phyloP scores from a whole-genome alignment of 129 eudicot species.

The Helianthus annuus region DNA sequence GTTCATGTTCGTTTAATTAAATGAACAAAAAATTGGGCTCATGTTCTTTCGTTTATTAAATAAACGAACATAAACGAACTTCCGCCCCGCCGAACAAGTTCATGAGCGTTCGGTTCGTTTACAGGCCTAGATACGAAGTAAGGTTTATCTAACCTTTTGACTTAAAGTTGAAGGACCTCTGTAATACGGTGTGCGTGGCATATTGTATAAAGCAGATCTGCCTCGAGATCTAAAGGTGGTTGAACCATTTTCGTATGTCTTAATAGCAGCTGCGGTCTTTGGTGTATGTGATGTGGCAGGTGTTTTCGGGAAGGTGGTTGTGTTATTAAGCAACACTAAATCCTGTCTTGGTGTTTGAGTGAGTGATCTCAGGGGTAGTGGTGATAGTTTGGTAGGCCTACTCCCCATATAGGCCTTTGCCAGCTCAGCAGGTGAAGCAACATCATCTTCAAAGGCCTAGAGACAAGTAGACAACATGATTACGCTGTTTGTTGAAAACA shows the following conservation, averaged over 20 bases:
- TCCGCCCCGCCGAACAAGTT: no score
- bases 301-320: constrained; percentile 41
- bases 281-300: constrained; percentile 42
- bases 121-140: neutral
- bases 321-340: constrained; percentile 39
- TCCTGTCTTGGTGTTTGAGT: constrained; percentile 50
- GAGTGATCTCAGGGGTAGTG: constrained; percentile 50
- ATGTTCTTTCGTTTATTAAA: no score
- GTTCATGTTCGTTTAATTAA: no score
- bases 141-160: constrained; percentile 35
- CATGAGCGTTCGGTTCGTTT: no score
- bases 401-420: constrained; percentile 96
- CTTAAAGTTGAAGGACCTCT: constrained; percentile 39
- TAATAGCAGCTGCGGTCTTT: constrained; percentile 36
- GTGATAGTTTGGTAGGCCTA: constrained; percentile 65
- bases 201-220: constrained; percentile 83
- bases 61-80: no score
- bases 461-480: constrained; percentile 7
- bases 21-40: no score
- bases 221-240: constrained; percentile 81
- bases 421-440: constrained; percentile 87
- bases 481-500: constrained; percentile 1
- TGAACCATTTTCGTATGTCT: constrained; percentile 50
- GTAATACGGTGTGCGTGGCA: constrained; percentile 88
- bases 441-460: constrained; percentile 61